phyloP scores from a whole-genome alignment of 2,329 filamentous ascomycete species.

The Rutstroemia sp. region DNA sequence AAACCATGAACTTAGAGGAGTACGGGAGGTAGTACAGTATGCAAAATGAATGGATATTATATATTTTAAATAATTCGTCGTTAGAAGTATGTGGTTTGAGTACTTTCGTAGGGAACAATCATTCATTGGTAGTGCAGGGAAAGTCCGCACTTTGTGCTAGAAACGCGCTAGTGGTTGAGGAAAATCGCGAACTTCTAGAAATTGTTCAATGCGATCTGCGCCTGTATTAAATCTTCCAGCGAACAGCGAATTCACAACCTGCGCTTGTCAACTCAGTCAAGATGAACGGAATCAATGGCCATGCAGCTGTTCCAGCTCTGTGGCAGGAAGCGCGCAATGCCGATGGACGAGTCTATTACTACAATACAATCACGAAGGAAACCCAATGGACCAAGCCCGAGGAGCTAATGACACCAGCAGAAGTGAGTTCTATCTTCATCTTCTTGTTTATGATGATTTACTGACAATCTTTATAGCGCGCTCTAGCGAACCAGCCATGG shows the following conservation, averaged over 20 bases:
- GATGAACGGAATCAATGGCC: conserved; percentile 28
- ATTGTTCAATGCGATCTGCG: conserved; percentile 6
- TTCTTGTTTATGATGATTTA: conserved; percentile 15
- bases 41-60: background rate
- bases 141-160: background rate
- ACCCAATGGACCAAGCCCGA: conserved; percentile 94
- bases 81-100: background rate
- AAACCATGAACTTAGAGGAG: background rate
- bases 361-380: conserved; percentile 75
- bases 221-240: background rate
- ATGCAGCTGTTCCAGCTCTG: conserved; percentile 36
- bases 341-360: conserved; percentile 86
- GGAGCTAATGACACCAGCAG: conserved; percentile 75
- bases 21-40: background rate
- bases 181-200: conserved; percentile 6
- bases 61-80: background rate
- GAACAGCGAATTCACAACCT: conserved; percentile 3
- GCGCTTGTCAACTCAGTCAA: background rate
- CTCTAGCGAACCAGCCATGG: conserved; percentile 78
- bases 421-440: conserved; percentile 47
- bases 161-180: conserved; percentile 4
- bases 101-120: background rate
- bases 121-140: background rate
- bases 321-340: conserved; percentile 80
- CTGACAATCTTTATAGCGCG: conserved; percentile 47